Evolutionary conservation across 2,329 filamentous ascomycete species (phyloP).

Genomic region (Claviceps spartinae): DNA sequence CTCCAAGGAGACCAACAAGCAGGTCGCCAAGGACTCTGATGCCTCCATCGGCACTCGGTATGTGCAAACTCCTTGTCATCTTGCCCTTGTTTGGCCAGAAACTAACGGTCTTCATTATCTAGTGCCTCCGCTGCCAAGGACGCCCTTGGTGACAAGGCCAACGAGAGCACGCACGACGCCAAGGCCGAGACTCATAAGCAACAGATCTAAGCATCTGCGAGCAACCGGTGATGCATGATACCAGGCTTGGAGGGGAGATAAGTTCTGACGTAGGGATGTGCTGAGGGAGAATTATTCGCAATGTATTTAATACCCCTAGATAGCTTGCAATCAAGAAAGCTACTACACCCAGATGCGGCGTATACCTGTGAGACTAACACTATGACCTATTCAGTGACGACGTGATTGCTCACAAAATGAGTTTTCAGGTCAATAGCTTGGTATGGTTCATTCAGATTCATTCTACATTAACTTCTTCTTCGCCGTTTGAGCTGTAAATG

Average conservation of each 20-base stretch:
- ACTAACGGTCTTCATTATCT: not conserved
- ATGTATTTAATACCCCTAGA: constrained; percentile 7
- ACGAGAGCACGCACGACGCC: constrained; percentile 26
- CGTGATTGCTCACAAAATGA: no score
- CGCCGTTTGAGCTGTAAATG: no score
- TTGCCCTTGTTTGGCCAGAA: not conserved
- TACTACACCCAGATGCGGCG: not conserved
- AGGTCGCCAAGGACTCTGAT: constrained; percentile 49
- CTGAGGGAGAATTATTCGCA: not conserved
- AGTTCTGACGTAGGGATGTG: not conserved
- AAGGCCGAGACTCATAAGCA: constrained; percentile 30
- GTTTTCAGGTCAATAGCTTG: no score
- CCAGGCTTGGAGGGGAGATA: not conserved
- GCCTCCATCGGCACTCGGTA: constrained; percentile 39
- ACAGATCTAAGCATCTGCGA: constrained; percentile 17
- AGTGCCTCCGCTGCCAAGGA: constrained; percentile 37
- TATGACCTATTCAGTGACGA: no score
- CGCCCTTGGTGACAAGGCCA: constrained; percentile 31
- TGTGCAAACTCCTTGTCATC: constrained; percentile 5
- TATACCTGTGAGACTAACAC: constrained; percentile 22
- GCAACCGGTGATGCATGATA: not conserved
- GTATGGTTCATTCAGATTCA: no score
- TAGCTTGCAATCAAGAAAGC: constrained; percentile 1
- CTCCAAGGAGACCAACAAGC: constrained; percentile 59
- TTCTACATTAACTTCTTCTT: no score